A percentile compares a stretch with the other conserved stretches of the same genome.
These are phyloP conservation scores for Chenopodium berlandieri DNA, from an alignment of 148 eudicot genomes.

Conservation along the genomic window DNA sequence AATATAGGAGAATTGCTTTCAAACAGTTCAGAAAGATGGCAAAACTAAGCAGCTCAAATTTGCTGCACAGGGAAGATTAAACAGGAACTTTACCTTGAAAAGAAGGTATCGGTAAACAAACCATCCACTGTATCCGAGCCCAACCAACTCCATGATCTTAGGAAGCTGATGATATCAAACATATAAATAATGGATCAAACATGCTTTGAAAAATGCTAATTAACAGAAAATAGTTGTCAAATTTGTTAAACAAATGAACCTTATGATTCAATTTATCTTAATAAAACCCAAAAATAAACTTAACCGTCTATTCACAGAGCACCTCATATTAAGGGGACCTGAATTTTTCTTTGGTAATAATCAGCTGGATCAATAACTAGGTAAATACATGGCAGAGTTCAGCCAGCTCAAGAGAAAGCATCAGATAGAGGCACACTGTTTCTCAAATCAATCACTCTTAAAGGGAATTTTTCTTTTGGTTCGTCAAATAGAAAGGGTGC, in stretches of 20 bases:
- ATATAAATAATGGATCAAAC: conserved; percentile 1
- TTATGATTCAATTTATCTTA: neutral
- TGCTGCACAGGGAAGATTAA: neutral
- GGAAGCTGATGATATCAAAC: conserved; percentile 64
- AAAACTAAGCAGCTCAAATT: neutral
- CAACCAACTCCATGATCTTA: conserved; percentile 96
- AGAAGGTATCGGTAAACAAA: conserved; percentile 98
- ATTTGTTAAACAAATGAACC: neutral
- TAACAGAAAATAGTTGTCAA: neutral
- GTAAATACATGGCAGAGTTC: neutral
- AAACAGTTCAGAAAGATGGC: neutral
- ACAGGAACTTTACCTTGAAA: conserved; percentile 68
- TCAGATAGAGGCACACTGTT: neutral
- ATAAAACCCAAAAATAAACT: neutral
- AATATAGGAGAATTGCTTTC: neutral
- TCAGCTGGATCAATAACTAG: conserved; percentile 5
- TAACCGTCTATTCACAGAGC: neutral
- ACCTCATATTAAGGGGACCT: neutral
- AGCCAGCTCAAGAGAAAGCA: neutral
- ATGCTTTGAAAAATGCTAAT: neutral
- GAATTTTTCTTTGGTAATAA: neutral
- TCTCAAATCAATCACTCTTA: neutral
- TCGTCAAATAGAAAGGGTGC: neutral
- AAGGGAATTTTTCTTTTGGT: neutral
- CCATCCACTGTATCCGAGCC: conserved; percentile 99